These are phyloP conservation scores for Vitis labrusca DNA, from an alignment of 164 flowering plant genomes.

Conservation along the genomic window DNA sequence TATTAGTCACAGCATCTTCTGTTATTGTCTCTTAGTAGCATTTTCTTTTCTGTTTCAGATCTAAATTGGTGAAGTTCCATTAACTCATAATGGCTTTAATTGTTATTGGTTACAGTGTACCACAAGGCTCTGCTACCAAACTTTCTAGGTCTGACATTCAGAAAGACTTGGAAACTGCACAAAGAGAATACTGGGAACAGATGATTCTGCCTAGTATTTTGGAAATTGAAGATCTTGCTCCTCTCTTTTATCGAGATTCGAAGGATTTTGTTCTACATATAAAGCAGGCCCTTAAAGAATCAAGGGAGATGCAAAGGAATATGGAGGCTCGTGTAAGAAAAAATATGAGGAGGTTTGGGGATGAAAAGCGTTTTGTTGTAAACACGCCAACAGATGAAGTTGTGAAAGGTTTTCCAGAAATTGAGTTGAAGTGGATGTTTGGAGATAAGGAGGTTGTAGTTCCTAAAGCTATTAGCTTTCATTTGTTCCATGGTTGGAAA, in stretches of 20 bases:
- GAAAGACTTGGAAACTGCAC: conserved; percentile 63
- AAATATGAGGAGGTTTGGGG: conserved; percentile 67
- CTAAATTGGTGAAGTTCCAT: neutral
- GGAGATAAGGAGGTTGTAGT: conserved; percentile 81
- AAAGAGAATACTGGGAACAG: conserved; percentile 68
- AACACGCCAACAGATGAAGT: conserved; percentile 71
- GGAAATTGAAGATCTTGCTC: conserved; percentile 54
- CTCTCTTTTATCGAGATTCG: conserved; percentile 39
- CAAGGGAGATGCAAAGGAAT: conserved; percentile 63
- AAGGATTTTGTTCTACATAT: conserved; percentile 54
- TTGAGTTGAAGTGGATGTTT: conserved; percentile 87
- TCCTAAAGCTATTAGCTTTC: conserved; percentile 65
- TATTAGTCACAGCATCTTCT: neutral
- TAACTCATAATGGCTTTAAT: neutral
- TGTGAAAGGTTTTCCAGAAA: conserved; percentile 84
- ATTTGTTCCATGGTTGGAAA: conserved; percentile 87
- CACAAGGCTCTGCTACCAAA: conserved; percentile 31
- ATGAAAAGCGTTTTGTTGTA: conserved; percentile 61
- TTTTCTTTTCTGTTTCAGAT: neutral
- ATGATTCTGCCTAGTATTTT: conserved; percentile 60
- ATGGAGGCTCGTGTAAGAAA: conserved; percentile 59
- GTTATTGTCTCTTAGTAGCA: neutral
- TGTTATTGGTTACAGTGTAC: conserved; percentile 42
- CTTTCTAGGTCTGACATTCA: conserved; percentile 69
- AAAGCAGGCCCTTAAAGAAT: conserved; percentile 54